Percentiles rank a stretch among this genome's conserved stretches.
Conservation (phyloP, 106 monocot genomes). For the Dioscorea dumetorum region DNA sequence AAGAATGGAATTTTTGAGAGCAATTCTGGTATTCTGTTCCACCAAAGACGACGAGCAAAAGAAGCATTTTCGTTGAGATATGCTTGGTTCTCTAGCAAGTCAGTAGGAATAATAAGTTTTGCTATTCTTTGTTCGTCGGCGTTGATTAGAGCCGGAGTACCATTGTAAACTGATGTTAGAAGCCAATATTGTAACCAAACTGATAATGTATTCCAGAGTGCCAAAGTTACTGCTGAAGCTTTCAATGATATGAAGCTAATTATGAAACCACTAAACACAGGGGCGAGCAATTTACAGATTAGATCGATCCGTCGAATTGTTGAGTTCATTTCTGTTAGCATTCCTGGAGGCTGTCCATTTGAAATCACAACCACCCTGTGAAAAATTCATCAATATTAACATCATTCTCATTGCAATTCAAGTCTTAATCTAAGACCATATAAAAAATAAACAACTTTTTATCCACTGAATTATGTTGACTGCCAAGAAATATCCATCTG, state of each 20-base stretch:
- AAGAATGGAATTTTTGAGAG: slow-evolving; percentile 41
- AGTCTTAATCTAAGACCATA: background rate
- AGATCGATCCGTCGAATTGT: slow-evolving; percentile 83
- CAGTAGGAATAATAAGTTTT: slow-evolving; percentile 9
- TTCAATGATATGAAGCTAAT: slow-evolving; percentile 80
- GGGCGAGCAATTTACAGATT: slow-evolving; percentile 81
- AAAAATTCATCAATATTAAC: background rate
- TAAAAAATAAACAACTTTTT: too few species aligned
- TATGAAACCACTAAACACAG: slow-evolving; percentile 80
- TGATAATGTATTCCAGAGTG: slow-evolving; percentile 62
- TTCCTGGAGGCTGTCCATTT: slow-evolving; percentile 41
- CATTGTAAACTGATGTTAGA: slow-evolving; percentile 71
- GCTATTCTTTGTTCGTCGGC: slow-evolving; percentile 26
- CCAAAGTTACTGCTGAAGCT: slow-evolving; percentile 66
- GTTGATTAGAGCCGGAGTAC: slow-evolving; percentile 59
- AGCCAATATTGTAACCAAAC: slow-evolving; percentile 88
- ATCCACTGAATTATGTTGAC: too few species aligned
- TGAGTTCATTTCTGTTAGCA: slow-evolving; percentile 76
- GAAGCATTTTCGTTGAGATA: slow-evolving; percentile 7
- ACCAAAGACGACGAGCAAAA: slow-evolving; percentile 17
- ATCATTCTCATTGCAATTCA: background rate
- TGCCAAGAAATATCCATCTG: too few species aligned
- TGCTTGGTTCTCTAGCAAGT: slow-evolving; percentile 7
- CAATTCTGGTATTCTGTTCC: slow-evolving; percentile 12
- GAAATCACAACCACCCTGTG: slow-evolving; percentile 91